Percentiles rank a stretch among this genome's conserved stretches.
phyloP scores from a whole-genome alignment of 1,139 yeast genomes.

The Scheffersomyces parashehatae region DNA sequence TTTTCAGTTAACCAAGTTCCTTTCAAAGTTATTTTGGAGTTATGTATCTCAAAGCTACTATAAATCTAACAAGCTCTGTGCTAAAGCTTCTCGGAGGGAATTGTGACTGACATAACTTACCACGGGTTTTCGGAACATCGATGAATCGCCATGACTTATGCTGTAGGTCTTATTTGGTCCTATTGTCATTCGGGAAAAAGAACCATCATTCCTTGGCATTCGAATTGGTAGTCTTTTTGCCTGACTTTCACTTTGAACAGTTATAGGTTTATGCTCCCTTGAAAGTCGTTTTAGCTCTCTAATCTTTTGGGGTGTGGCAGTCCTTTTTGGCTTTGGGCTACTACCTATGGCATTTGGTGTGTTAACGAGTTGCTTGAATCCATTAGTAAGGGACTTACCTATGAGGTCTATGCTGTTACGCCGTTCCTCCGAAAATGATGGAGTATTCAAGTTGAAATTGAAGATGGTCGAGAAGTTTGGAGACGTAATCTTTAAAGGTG shows the following conservation, averaged over 20 bases:
- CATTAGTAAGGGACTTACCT: constrained; percentile 19
- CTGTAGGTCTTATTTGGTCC: constrained; percentile 48
- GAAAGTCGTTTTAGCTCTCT: constrained; percentile 15
- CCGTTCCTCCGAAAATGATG: constrained; percentile 2
- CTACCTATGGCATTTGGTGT: constrained; percentile 1
- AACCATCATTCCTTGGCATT: constrained; percentile 27
- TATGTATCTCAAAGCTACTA: no score
- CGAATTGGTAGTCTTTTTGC: constrained; percentile 28
- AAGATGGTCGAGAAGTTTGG: constrained; percentile 9
- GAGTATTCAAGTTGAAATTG: constrained; percentile 11
- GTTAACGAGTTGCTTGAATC: constrained; percentile 18
- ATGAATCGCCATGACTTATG: constrained; percentile 43
- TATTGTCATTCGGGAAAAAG: constrained; percentile 47
- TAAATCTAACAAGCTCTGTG: constrained; percentile 5
- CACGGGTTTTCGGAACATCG: constrained; percentile 39
- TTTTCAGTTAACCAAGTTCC: no score
- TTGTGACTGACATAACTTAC: constrained; percentile 34
- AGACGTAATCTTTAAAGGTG: background rate
- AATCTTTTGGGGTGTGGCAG: constrained; percentile 19
- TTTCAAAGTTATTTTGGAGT: no score
- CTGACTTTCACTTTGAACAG: constrained; percentile 15
- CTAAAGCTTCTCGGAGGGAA: constrained; percentile 37
- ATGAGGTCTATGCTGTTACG: constrained; percentile 9
- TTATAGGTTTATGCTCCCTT: constrained; percentile 12
- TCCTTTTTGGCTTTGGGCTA: constrained; percentile 1